Evolutionary conservation across 306 rosid species (phyloP), one percentile per base, ranked within the genome.

Genomic region (Quercus parvula): DNA sequence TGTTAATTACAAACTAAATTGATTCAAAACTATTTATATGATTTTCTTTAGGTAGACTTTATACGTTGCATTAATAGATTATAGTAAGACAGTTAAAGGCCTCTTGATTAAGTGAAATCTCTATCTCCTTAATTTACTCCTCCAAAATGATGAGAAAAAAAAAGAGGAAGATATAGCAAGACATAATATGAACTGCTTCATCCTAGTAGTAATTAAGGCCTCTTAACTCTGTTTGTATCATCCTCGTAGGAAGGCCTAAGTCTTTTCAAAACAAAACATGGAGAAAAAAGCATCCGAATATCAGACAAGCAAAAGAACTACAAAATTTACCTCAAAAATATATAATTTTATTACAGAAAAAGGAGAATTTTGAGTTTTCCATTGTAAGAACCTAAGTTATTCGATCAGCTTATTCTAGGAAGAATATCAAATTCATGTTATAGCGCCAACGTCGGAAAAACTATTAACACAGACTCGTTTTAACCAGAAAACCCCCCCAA

Each of bases 261-360:
- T 49, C 5, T 49, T 49, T 49, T 11, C 10, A 58, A 58, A 59
- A 59, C 66, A 22, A 59, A 24, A 59, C 66, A 59, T 38, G 79
- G 44, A 30, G 67, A 55, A 76, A 57, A 69, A 66, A 27, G 27
- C 27, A 35, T 4, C 17, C 54, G 69, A 68, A 71, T 41, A 41
- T 35, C 79, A 68, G 59, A 78, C 55, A 83, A 68, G 24, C 70
- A 66, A 30, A 62, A 73, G 31, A 74, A 63, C 69, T 78, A 31
- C 33, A 66, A 69, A 28, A 28, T 25, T 10, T 27, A 4, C 5
- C 6, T 13, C 1, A 3, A 62, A 28, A 62, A 27, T 14, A 14
- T 2, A 14, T 27, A 27, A 28, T 25, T 62, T 6, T 5, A 62
- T 14, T 19, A 14, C 54, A 11, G 17, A 49, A 49, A 10, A 49